phyloP scores from a whole-genome alignment of 164 flowering plant species.

The Macadamia integrifolia region DNA sequence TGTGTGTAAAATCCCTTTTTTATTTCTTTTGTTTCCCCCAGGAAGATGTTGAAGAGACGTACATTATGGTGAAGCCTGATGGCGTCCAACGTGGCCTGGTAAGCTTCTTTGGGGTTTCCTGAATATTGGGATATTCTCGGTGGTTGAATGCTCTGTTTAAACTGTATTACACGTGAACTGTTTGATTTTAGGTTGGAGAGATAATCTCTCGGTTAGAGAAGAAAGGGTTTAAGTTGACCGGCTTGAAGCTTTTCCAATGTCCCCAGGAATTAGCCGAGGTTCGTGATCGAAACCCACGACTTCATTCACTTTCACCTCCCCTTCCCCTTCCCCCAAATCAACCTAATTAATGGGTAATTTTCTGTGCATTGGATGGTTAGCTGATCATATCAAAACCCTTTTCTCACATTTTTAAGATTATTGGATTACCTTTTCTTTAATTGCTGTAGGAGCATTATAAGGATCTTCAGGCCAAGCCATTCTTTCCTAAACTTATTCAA shows the following conservation, averaged over 20 bases:
- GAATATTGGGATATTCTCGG: no score
- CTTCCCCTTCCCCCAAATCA: neutral
- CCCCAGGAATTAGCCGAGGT: slow-evolving; percentile 93
- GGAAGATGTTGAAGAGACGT: slow-evolving; percentile 77
- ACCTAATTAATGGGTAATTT: no score
- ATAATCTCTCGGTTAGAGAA: slow-evolving; percentile 93
- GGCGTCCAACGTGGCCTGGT: slow-evolving; percentile 98
- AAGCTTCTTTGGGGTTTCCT: slow-evolving; percentile 16
- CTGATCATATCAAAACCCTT: neutral
- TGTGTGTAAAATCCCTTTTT: no score
- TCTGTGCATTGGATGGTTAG: slow-evolving; percentile 4
- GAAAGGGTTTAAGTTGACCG: slow-evolving; percentile 88
- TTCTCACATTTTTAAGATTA: neutral
- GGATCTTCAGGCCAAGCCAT: slow-evolving; percentile 74
- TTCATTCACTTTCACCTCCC: neutral
- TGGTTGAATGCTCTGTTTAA: neutral
- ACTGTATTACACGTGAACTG: no score
- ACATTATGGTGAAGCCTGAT: slow-evolving; percentile 96
- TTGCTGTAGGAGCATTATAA: slow-evolving; percentile 84
- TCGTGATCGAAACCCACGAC: slow-evolving; percentile 18
- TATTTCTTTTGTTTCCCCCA: slow-evolving; percentile 14
- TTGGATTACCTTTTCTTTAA: neutral
- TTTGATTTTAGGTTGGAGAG: slow-evolving; percentile 71
- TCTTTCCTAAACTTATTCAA: slow-evolving; percentile 77
- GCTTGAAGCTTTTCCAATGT: slow-evolving; percentile 89